Percentiles rank a stretch among this genome's conserved stretches.
Evolutionary conservation across 1,284 basidiomycete species (phyloP).

Genomic region (Tetrapyrgos nigripes): DNA sequence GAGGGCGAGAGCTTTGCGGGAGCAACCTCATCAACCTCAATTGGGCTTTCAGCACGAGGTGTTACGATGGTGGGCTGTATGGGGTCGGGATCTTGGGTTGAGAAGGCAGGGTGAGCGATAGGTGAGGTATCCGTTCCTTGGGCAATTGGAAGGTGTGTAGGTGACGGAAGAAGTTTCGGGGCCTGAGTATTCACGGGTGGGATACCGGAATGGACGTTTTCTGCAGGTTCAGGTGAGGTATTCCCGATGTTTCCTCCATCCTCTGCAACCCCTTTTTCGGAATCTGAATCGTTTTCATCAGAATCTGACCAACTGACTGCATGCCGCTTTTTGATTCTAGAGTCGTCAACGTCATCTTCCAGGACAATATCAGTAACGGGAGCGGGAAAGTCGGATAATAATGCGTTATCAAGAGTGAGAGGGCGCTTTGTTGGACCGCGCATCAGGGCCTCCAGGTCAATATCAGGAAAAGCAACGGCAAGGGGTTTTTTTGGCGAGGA

Average conservation of each 20-base stretch:
- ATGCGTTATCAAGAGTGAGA: conserved; percentile 13
- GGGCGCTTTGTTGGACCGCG: conserved; percentile 10
- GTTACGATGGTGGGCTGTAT: conserved; percentile 9
- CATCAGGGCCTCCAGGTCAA: conserved; percentile 11
- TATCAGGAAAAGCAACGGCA: background rate
- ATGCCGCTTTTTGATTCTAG: background rate
- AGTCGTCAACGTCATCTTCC: conserved; percentile 10
- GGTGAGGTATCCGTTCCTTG: too few relatives aligned
- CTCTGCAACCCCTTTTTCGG: background rate
- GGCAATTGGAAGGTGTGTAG: too few relatives aligned
- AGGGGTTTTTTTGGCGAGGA: background rate
- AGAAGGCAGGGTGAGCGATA: too few relatives aligned
- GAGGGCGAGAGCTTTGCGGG: background rate
- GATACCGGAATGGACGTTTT: background rate
- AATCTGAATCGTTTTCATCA: conserved; percentile 3
- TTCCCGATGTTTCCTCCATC: background rate
- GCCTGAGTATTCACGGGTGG: background rate
- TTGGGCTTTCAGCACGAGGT: conserved; percentile 10
- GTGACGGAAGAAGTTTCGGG: too few relatives aligned
- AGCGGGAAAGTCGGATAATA: conserved; percentile 1
- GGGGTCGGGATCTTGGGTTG: conserved; percentile 8
- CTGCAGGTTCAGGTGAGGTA: background rate
- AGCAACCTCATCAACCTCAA: background rate
- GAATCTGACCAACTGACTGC: conserved; percentile 5
- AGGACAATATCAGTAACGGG: conserved; percentile 4